Conservation (phyloP, 345 rosid species). For the Camelina laxa region DNA sequence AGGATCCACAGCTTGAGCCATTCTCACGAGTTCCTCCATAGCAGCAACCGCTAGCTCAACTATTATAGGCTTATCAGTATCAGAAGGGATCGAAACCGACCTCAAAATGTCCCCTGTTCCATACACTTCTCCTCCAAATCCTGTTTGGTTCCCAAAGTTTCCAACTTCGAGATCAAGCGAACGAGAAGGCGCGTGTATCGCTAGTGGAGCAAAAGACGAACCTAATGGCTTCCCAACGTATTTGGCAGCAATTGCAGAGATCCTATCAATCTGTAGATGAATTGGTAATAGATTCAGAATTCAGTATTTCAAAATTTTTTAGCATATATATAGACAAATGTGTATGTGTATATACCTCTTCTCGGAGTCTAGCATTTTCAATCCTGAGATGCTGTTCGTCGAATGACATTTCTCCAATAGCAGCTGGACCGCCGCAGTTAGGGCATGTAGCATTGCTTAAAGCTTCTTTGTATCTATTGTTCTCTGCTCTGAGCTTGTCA, state of each 20-base stretch:
- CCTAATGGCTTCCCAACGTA: conserved; percentile 78
- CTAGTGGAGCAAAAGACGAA: conserved; percentile 55
- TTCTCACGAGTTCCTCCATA: conserved; percentile 91
- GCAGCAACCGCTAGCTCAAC: conserved; percentile 97
- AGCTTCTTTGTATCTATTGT: conserved; percentile 83
- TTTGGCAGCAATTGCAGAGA: conserved; percentile 83
- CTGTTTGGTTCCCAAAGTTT: conserved; percentile 66
- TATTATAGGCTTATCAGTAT: conserved; percentile 89
- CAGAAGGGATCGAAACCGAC: conserved; percentile 56
- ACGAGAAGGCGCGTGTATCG: conserved; percentile 59
- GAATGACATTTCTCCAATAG: conserved; percentile 94
- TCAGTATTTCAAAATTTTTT: background rate
- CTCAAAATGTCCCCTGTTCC: conserved; percentile 70
- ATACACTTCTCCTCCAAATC: conserved; percentile 78
- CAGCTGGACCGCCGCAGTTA: conserved; percentile 86
- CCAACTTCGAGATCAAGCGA: conserved; percentile 65
- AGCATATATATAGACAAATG: background rate
- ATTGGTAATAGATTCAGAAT: background rate
- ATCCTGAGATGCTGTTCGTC: conserved; percentile 97
- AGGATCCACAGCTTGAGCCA: conserved; percentile 82
- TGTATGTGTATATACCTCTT: conserved; percentile 59
- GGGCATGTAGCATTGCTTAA: conserved; percentile 76
- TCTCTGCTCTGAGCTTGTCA: conserved; percentile 87
- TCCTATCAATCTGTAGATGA: conserved; percentile 76
- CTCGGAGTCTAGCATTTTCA: conserved; percentile 86